These are phyloP conservation scores for Fusarium gaditjirri DNA, from an alignment of 2,329 filamentous ascomycete genomes.

Conservation along the genomic window DNA sequence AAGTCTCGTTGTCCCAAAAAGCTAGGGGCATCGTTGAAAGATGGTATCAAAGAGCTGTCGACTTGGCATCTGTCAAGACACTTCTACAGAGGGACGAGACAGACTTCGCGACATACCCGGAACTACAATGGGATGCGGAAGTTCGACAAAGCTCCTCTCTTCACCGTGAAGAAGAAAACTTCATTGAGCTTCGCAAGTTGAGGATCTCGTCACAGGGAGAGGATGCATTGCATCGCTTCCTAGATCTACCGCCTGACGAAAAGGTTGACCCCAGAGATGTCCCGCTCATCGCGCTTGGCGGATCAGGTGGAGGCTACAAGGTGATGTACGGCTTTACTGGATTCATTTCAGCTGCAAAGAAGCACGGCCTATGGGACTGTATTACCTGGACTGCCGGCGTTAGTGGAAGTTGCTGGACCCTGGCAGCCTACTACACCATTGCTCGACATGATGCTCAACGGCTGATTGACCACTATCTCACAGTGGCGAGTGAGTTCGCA, in stretches of 20 bases:
- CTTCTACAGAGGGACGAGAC: conserved; percentile 17
- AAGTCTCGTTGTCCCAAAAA: background rate
- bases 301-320: conserved; percentile 39
- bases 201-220: conserved; percentile 25
- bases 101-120: conserved; percentile 29
- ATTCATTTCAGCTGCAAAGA: conserved; percentile 31
- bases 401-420: conserved; percentile 41
- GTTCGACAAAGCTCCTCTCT: conserved; percentile 27
- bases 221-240: conserved; percentile 24
- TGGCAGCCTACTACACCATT: conserved; percentile 40
- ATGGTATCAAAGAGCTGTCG: conserved; percentile 32
- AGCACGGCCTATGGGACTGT: conserved; percentile 33
- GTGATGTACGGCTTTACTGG: conserved; percentile 41
- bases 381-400: conserved; percentile 39
- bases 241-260: conserved; percentile 10
- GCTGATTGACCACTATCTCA: conserved; percentile 31
- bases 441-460: conserved; percentile 25
- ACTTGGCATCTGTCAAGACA: conserved; percentile 28
- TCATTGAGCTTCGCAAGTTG: conserved; percentile 22
- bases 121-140: conserved; percentile 34
- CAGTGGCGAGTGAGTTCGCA: conserved; percentile 28
- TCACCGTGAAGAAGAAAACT: conserved; percentile 16
- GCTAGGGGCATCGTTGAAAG: background rate
- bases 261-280: conserved; percentile 30
- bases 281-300: conserved; percentile 34